Percentiles rank a stretch among this genome's conserved stretches.
phyloP scores from a whole-genome alignment of 208 protist species.

The Trypanosoma rangeli region DNA sequence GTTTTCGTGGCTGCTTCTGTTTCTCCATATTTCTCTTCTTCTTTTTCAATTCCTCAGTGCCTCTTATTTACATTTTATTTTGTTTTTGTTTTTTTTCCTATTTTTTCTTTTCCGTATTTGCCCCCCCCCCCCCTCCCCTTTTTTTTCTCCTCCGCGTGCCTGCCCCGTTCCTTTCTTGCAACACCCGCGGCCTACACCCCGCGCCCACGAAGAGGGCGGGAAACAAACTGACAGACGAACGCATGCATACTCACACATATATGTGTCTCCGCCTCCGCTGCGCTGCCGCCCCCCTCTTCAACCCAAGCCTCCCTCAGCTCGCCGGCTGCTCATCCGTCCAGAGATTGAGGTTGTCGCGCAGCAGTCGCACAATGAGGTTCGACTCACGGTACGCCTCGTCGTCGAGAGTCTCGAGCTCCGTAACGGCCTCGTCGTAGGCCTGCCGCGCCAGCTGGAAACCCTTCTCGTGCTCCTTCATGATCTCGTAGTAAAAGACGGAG shows the following conservation, averaged over 20 bases:
- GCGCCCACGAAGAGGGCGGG: too few species aligned
- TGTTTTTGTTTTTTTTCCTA: not conserved
- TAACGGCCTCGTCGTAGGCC: slow-evolving; percentile 96
- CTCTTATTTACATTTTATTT: slow-evolving; percentile 1
- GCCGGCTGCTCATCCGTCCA: slow-evolving; percentile 95
- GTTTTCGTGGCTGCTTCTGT: not conserved
- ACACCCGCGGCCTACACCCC: too few species aligned
- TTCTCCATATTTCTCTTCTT: slow-evolving; percentile 1
- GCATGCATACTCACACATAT: too few species aligned
- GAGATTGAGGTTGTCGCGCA: slow-evolving; percentile 99
- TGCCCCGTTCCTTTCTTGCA: slow-evolving; percentile 9
- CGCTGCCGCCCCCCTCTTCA: not conserved
- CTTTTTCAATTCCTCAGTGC: too few species aligned
- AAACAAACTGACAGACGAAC: too few species aligned
- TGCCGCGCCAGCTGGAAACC: slow-evolving; percentile 91
- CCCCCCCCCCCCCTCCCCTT: slow-evolving; percentile 15
- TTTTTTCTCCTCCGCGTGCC: slow-evolving; percentile 19
- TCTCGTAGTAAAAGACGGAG: slow-evolving; percentile 99
- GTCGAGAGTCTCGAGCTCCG: slow-evolving; percentile 97
- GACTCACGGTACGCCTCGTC: slow-evolving; percentile 99
- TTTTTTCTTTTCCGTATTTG: slow-evolving; percentile 7
- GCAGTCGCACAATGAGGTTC: slow-evolving; percentile 99
- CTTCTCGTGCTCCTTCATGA: slow-evolving; percentile 96
- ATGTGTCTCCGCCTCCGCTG: too few species aligned
- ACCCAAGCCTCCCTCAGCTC: slow-evolving; percentile 21